Evolutionary conservation across 768 basidiomycete genomes (phyloP).

Genomic region (Lactifluus rugatus): DNA sequence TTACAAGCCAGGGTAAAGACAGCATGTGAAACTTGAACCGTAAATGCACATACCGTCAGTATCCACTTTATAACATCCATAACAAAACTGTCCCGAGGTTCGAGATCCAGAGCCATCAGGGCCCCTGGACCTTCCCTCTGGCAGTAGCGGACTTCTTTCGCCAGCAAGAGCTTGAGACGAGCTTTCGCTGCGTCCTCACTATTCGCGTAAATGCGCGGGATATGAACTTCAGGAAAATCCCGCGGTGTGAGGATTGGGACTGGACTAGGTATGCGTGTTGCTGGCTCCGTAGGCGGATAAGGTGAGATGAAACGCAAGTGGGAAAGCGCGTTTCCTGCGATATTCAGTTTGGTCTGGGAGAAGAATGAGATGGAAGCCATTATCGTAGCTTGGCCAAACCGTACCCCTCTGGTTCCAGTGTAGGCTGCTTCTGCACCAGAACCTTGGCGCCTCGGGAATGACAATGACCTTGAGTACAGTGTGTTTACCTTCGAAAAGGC

Average conservation of each 20-base stretch:
- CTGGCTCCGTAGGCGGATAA: conserved; percentile 7
- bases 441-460: background rate
- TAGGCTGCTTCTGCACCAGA: background rate
- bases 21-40: too few species aligned
- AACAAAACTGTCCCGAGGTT: background rate
- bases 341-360: background rate
- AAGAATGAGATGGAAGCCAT: background rate
- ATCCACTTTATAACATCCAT: conserved; percentile 15
- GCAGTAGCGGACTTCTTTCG: background rate
- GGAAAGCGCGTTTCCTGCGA: background rate
- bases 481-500: background rate
- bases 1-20: background rate
- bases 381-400: background rate
- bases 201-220: background rate
- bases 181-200: conserved; percentile 6
- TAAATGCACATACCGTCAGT: conserved; percentile 3
- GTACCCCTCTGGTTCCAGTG: background rate
- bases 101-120: background rate
- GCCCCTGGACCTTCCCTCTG: background rate
- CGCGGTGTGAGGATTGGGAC: background rate
- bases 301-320: background rate
- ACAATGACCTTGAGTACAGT: background rate
- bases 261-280: conserved; percentile 1
- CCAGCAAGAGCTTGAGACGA: conserved; percentile 1
- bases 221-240: background rate